Evolutionary conservation across 2,329 filamentous ascomycete genomes (phyloP).

Genomic region (Berkeleyomyces rouxiae): DNA sequence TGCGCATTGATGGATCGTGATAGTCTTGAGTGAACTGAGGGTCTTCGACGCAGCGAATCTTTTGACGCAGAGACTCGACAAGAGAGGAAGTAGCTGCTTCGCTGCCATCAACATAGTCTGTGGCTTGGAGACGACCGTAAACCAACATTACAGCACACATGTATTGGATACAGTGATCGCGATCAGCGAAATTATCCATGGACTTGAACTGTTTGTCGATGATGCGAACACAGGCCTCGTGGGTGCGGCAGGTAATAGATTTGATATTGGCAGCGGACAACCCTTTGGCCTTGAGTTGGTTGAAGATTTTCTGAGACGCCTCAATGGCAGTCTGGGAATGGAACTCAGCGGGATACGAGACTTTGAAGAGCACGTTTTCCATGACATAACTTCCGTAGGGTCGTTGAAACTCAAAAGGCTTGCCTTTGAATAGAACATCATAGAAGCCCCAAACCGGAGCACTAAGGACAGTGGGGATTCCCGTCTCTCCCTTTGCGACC

Average conservation of each 20-base stretch:
- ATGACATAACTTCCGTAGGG: slow-evolving; percentile 97
- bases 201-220: slow-evolving; percentile 99
- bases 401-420: slow-evolving; percentile 90
- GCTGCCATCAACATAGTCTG: slow-evolving; percentile 80
- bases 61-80: slow-evolving; percentile 79
- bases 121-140: slow-evolving; percentile 83
- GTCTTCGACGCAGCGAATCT: slow-evolving; percentile 94
- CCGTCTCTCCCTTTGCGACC: slow-evolving; percentile 79
- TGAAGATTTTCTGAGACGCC: slow-evolving; percentile 75
- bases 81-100: slow-evolving; percentile 83
- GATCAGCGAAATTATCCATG: slow-evolving; percentile 99
- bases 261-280: slow-evolving; percentile 92
- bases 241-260: slow-evolving; percentile 80
- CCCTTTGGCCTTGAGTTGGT: slow-evolving; percentile 65
- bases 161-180: slow-evolving; percentile 99
- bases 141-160: slow-evolving; percentile 95
- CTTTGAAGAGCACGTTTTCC: slow-evolving; percentile 99
- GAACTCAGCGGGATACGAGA: slow-evolving; percentile 96
- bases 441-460: slow-evolving; percentile 97
- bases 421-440: slow-evolving; percentile 91
- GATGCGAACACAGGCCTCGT: slow-evolving; percentile 96
- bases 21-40: slow-evolving; percentile 89
- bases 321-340: slow-evolving; percentile 98
- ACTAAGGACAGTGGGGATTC: slow-evolving; percentile 81
- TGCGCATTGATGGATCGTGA: slow-evolving; percentile 82